Base-by-base conservation (phyloP, 306 rosid genomes). In the Trifolium repens region DNA sequence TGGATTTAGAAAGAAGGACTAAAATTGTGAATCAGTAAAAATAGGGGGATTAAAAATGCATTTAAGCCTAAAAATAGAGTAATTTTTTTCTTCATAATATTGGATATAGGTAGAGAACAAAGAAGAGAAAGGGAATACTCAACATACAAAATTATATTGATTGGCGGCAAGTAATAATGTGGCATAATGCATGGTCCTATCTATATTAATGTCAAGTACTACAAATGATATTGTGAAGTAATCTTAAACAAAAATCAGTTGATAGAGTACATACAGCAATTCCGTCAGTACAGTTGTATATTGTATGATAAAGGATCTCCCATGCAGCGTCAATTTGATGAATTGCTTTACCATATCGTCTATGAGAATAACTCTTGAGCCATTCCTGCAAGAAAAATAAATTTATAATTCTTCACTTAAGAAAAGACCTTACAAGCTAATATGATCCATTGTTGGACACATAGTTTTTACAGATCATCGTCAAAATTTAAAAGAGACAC, bases 251-350 rank as follows among this genome's bases (percentile, higher is more conserved):
- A 17, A 34, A 54, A 72, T 30, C 34, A n/a, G 66, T 15, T 8
- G 24, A 72, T 2, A 44, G 59, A 62, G 74, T 53, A 93, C 92
- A 17, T 87, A 94, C 98, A 57, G 94, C 97, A 67, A 94, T 88
- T 67, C 91, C 93, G 16, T 91, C 98, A 3, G 91, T 88, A 66
- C 97, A 94, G 67, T 91, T 94, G 84, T 94, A 94, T 71, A 94
- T 72, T 70, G 97, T 91, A 76, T 66, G 96, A 87, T 91, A 90
- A 82, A 94, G 98, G 77, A 91, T 87, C 73, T 87, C 87, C 98
- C 97, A 94, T 67, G 98, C 94, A 60, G 90, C 87, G 63, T 94
- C 94, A 69, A 87, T 80, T 82, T 90, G 81, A 65, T 76, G 90
- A 80, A 79, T 62, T 80, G 85, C 84, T 85, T 87, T 90, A 77